Conservation (phyloP, 768 basidiomycete species). For the Psilocybe azurescens region DNA sequence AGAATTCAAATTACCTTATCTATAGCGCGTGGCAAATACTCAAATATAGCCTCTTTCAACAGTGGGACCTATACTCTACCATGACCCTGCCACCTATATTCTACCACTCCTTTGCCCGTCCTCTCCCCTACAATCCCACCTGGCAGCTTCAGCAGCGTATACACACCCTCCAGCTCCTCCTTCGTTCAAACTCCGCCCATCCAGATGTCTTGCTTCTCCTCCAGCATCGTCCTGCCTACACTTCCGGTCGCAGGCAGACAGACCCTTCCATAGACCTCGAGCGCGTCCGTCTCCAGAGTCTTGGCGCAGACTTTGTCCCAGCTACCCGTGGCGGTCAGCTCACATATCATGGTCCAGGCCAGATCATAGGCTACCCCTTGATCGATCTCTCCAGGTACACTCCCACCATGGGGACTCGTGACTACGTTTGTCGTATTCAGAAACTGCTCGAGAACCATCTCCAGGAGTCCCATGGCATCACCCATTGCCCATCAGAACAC, state of each 20-base stretch:
- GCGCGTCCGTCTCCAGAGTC: slow-evolving; percentile 60
- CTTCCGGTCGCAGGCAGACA: slow-evolving; percentile 88
- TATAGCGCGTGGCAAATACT: neutral
- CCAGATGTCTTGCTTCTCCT: slow-evolving; percentile 78
- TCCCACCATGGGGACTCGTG: slow-evolving; percentile 73
- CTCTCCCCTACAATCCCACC: slow-evolving; percentile 75
- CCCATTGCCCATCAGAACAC: slow-evolving; percentile 68
- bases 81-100: slow-evolving; percentile 61
- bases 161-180: slow-evolving; percentile 66
- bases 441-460: slow-evolving; percentile 70
- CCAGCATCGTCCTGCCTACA: slow-evolving; percentile 94
- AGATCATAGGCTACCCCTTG: slow-evolving; percentile 94
- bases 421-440: slow-evolving; percentile 88
- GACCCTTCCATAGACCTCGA: slow-evolving; percentile 64
- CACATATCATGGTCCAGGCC: slow-evolving; percentile 98
- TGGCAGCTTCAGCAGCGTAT: slow-evolving; percentile 75
- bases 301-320: slow-evolving; percentile 89
- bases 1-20: slow-evolving; percentile 3
- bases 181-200: slow-evolving; percentile 45
- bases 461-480: slow-evolving; percentile 60
- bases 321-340: slow-evolving; percentile 90
- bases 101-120: slow-evolving; percentile 79
- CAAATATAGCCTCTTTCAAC: neutral
- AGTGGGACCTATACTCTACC: neutral
- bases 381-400: slow-evolving; percentile 84